Base-by-base conservation (phyloP, 371 early-diverging fungal genomes). In the Globomyces sp. region DNA sequence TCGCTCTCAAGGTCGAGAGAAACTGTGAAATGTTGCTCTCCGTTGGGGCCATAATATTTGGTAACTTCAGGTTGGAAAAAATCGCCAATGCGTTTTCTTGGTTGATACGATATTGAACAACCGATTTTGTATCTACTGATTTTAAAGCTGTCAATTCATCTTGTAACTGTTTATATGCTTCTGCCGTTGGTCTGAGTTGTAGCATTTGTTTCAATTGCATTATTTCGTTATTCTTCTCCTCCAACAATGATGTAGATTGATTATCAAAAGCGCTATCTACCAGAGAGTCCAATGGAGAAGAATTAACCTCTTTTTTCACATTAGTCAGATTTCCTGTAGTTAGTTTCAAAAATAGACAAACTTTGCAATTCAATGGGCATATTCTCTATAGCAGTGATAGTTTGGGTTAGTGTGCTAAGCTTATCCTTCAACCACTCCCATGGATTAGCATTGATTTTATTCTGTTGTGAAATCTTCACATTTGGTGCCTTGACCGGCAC, bases 341-440 rank as follows among this genome's bases (percentile, higher is more conserved):
- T 1, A 44, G n/a, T 1, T 4, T 60, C 46, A 60, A 11, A 11
- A 9, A 44, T 44, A 55, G 24, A 36, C 10, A 3, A 34, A 66
- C 67, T 46, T 42, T 45, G 43, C 34, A 52, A 11, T 40, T 49
- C 41, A 13, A 53, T 11, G 11, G 50, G 67, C 58, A 66, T 49
- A 37, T 59, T 49, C 41, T 66, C 67, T 4, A 66, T 49, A 43
- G 37, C 47, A n/a, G 0, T 13, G 4, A 40, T 37, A 2, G 49
- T 45, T 24, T 13, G 34, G 13, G 58, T 66, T 5, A 66, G 42
- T 1, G 51, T 34, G 4, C 43, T 11, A 13, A 66, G 11, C 47
- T 66, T 58, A 2, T 66, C 67, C 42, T 43, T 66, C 46, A 66
- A 37, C 52, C 67, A 66, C 10, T 55, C 45, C 50, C 58, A 46